phyloP scores from a whole-genome alignment of 345 rosid genomes.

The Citrus medica region DNA sequence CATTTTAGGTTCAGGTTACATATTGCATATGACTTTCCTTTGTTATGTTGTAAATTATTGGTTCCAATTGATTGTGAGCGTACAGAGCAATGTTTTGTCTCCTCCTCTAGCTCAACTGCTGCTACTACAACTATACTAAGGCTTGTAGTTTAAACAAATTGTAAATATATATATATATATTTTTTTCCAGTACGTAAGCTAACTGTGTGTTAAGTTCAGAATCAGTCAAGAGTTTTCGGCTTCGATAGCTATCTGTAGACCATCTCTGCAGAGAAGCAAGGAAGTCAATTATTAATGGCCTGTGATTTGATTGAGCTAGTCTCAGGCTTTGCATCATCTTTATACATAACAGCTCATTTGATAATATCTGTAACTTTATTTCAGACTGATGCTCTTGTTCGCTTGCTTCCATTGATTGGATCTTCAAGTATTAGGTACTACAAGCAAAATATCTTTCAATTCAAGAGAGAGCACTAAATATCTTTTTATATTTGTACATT shows the following conservation, averaged over 20 bases:
- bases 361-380: slow-evolving; percentile 13
- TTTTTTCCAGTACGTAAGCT: background rate
- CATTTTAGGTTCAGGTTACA: background rate
- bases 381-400: slow-evolving; percentile 70
- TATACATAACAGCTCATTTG: background rate
- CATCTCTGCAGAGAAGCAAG: background rate
- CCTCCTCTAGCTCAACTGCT: background rate
- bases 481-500: background rate
- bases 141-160: background rate
- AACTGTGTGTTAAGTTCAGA: background rate
- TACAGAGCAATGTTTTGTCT: background rate
- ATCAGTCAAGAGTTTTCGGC: background rate
- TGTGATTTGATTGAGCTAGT: slow-evolving; percentile 1
- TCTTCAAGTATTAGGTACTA: slow-evolving; percentile 61
- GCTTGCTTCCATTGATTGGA: slow-evolving; percentile 67
- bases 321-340: background rate
- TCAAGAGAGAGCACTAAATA: no score
- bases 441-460: background rate
- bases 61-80: background rate
- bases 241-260: background rate
- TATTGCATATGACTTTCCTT: background rate
- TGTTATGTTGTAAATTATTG: background rate
- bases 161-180: background rate
- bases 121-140: background rate
- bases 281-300: slow-evolving; percentile 3